Evolutionary conservation across 257 asterid genomes (phyloP).

Genomic region (Nicotiana attenuata): DNA sequence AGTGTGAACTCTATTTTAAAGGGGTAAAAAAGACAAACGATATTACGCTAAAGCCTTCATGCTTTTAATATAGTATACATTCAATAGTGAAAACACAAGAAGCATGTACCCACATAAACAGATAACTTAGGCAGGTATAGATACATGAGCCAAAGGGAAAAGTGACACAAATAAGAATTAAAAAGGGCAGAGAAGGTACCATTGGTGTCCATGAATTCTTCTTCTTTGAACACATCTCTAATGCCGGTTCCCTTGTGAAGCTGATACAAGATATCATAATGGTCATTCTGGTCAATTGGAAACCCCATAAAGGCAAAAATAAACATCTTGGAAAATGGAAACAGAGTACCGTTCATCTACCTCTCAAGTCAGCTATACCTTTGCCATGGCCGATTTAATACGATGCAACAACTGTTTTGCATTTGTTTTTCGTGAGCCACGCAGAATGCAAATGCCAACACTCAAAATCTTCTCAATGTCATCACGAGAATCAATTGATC

Average conservation of each 20-base stretch:
- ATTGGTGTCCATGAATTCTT: constrained; percentile 22
- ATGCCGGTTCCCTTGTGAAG: constrained; percentile 45
- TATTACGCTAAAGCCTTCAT: too few relatives aligned
- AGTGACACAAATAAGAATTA: neutral
- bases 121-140: neutral
- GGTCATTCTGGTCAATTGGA: constrained; percentile 16
- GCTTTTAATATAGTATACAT: too few relatives aligned
- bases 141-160: neutral
- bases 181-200: constrained; percentile 28
- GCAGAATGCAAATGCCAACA: constrained; percentile 45
- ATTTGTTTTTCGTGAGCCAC: constrained; percentile 41
- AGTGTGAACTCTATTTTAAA: too few relatives aligned
- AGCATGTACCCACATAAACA: neutral
- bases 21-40: too few relatives aligned
- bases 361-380: constrained; percentile 44
- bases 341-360: constrained; percentile 24
- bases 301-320: constrained; percentile 10
- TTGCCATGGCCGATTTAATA: constrained; percentile 47
- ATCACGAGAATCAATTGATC: constrained; percentile 40
- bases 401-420: constrained; percentile 47
- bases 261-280: constrained; percentile 38
- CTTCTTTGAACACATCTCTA: constrained; percentile 49
- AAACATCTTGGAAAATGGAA: constrained; percentile 14
- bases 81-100: neutral
- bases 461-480: constrained; percentile 47